Base-by-base conservation (phyloP, 2,329 filamentous ascomycete genomes). In the Zymoseptoria crescenta region DNA sequence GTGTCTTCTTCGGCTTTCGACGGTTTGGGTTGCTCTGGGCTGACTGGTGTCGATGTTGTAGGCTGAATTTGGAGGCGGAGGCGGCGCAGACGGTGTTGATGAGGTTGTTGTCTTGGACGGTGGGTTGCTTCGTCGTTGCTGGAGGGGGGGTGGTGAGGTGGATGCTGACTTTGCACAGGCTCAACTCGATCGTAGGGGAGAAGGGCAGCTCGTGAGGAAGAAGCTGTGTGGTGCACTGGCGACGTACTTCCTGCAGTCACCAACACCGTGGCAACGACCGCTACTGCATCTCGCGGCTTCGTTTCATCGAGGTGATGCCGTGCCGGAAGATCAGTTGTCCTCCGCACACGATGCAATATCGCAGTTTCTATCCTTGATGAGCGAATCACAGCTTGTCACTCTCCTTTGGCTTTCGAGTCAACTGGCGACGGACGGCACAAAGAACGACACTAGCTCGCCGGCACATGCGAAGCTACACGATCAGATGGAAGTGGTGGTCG, bases 201-300 rank as follows among this genome's bases (percentile, higher is more conserved):
- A 80, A 4, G 81, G 82, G 2, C 75, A 80, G 3, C 78, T 91
- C 56, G 87, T 91, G 6, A 78, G 83, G 20, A 84, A 84, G 65
- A 94, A 94, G 74, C 79, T 93, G 24, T 88, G 87, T 64, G 87
- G 87, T n/a, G 87, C 88, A 6, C 75, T 93, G 6, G 86, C 87
- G 16, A 87, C 87, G 20, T 91, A 87, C 69, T 91, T 89, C 68
- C 79, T 89, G 30, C 87, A 87, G 59, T 88, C 88, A 62, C 83
- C 87, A 9, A 75, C 80, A 9, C 76, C 82, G 5, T 93, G 89
- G 87, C 76, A 79, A n/a, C 76, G 75, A 55, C 89, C 86, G 62
- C 72, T 91, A 35, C 59, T 66, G 50, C 68, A 71, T 53, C 57
- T 72, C 8, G 67, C 67, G 5, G 57, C 61, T 2, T 69, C 67